Percentiles rank a stretch among this genome's conserved stretches.
Conservation (phyloP, 2,329 filamentous ascomycete genomes). For the Tolypocladium nubicola region DNA sequence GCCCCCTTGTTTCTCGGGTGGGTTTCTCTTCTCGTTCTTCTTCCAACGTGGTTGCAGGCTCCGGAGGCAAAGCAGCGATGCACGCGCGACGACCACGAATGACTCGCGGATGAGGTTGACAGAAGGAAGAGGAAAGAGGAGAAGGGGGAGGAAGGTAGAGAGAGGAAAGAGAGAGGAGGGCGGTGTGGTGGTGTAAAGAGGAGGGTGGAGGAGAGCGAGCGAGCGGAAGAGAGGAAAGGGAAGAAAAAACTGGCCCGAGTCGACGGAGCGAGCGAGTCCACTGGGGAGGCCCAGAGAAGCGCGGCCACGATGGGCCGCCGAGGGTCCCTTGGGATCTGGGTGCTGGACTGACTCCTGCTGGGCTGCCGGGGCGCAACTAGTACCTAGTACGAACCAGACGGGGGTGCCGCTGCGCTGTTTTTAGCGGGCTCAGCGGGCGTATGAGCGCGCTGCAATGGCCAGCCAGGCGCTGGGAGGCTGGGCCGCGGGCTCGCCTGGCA, state of each 20-base stretch:
- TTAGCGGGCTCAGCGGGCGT: background rate
- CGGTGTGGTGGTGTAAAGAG: slow-evolving; percentile 17
- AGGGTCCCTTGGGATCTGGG: background rate
- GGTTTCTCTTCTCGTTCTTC: background rate
- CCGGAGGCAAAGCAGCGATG: background rate
- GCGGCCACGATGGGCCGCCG: background rate
- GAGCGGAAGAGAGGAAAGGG: slow-evolving; percentile 15
- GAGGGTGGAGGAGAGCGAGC: slow-evolving; percentile 16
- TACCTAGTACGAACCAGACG: background rate
- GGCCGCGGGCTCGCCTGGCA: background rate
- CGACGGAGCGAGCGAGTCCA: background rate
- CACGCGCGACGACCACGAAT: slow-evolving; percentile 5
- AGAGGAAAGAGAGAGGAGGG: slow-evolving; percentile 15
- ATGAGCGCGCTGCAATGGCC: background rate
- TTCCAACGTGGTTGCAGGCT: slow-evolving; percentile 2
- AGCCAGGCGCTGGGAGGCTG: background rate
- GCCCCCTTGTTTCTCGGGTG: background rate
- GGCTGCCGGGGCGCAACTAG: background rate
- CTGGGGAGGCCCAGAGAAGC: background rate
- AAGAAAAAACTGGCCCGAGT: slow-evolving; percentile 13
- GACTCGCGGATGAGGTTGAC: slow-evolving; percentile 13
- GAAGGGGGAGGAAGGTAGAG: slow-evolving; percentile 6
- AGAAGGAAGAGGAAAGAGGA: slow-evolving; percentile 2
- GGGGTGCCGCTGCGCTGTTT: background rate
- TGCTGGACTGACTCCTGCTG: background rate